A percentile compares a stretch with the other conserved stretches of the same genome.
These are phyloP conservation scores for Tephrocybe sp. DNA, from an alignment of 768 basidiomycete species.

Conservation along the genomic window DNA sequence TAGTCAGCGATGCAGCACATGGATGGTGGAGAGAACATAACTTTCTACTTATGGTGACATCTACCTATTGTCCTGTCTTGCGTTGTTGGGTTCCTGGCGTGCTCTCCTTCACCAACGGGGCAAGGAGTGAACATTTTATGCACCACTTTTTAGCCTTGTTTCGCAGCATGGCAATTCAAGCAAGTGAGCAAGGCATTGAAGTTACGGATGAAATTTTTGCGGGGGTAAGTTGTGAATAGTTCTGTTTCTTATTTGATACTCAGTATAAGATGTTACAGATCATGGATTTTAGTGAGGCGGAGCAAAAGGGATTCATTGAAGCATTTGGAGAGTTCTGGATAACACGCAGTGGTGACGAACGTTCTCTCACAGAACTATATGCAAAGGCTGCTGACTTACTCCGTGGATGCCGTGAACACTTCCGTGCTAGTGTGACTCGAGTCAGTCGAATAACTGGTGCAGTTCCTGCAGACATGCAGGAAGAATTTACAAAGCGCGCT, in stretches of 20 bases:
- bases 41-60: constrained; percentile 30
- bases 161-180: constrained; percentile 25
- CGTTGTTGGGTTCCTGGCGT: constrained; percentile 33
- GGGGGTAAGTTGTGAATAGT: not conserved
- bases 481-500: not conserved
- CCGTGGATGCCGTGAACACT: constrained; percentile 30
- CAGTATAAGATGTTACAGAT: not conserved
- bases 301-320: not conserved
- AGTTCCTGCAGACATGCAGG: constrained; percentile 14
- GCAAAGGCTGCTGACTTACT: constrained; percentile 20
- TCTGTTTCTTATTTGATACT: not conserved
- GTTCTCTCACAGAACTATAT: constrained; percentile 20
- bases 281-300: constrained; percentile 14
- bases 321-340: constrained; percentile 17
- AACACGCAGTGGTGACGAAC: not conserved
- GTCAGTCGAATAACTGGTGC: constrained; percentile 24
- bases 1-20: constrained; percentile 36
- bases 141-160: constrained; percentile 31
- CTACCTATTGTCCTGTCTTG: constrained; percentile 25
- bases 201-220: constrained; percentile 2
- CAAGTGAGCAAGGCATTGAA: constrained; percentile 7
- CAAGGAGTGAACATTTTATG: constrained; percentile 27
- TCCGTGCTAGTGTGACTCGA: constrained; percentile 23
- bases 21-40: constrained; percentile 30
- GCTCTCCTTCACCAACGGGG: constrained; percentile 34